Base-by-base conservation (phyloP, 768 basidiomycete genomes). In the Lactifluus piperatus region DNA sequence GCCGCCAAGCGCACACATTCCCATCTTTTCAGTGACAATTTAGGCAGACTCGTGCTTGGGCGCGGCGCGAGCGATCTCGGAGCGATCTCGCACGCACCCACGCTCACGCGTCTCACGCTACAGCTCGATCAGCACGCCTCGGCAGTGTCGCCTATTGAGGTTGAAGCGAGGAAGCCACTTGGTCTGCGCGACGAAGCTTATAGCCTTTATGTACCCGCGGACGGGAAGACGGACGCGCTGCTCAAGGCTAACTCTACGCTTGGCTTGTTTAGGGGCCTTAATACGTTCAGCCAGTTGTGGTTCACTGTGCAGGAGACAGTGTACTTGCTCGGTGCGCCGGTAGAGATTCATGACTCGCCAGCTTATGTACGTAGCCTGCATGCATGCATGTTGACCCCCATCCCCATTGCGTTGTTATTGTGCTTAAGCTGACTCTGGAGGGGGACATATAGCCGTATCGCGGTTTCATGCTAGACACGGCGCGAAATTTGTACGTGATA, bases 391-490 rank as follows among this genome's bases (percentile, higher is more conserved):
- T 30, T 1, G 8, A n/a, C 11, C 16, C 16, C 46, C 4, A 3
- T 2, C 5, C 2, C 34, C 29, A 11, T 46, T 14, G 18, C 2
- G 20, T 30, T 30, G n/a, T 30, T 34, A 46, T 41, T 45, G 51
- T 41, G 13, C 14, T 5, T 22, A 27, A n/a, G n/a, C 46, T 24
- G 24, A 24, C 32, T 30, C 44, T 27, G 58, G 41, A 41, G 46
- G 18, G 49, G 22, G n/a, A n/a, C n/a, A 26, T 46, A 6, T 63
- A 86, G 85, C 84, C 84, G 0, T 88, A 84, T 68, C 81, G 91
- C 22, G 88, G 86, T 9, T 77, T 91, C 56, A 81, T 91, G 81
- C 77, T 93, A 13, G 91, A 93, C 68, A 92, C 90, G 0, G 76
- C 88, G 1, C 75, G 90, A 26, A 85, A 91, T 71, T 93, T 32